Base-by-base conservation (phyloP, 2,329 filamentous ascomycete species). In the Piedraia hortae region DNA sequence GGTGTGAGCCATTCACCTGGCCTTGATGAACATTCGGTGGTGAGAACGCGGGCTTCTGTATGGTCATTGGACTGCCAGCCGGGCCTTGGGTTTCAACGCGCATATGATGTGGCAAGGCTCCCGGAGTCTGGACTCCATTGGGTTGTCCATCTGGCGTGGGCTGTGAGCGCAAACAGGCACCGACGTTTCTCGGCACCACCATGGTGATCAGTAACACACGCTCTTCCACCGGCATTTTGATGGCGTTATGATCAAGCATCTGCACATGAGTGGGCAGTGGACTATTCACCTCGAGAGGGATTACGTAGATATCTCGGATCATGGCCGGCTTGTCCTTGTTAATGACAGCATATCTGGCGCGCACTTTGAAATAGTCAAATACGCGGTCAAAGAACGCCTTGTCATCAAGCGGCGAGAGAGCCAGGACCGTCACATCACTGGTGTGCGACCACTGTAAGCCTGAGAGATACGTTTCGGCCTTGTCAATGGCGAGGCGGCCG, bases 401-500 rank as follows among this genome's bases (percentile, higher is more conserved):
- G 4, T 65, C 54, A 11, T 68, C 62, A 1, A 65, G 59, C 2
- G 59, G 52, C 10, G 58, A 59, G 15, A 93, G 48, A 19, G 65
- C 63, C 10, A 88, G 61, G 11, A 93, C 72, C 1, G 77, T 60
- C 4, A 97, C 65, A 37, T 93, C 85, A 2, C 74, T 80, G 22
- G 66, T 66, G 23, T 62, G 60, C 39, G 71, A 82, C 43, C 74
- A 88, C 7, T 77, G 65, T 28, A 93, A 54, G 22, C 75, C 67
- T 39, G 77, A 85, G 1, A 97, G 64, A 37, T 97, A 97, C 28
- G 88, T 75, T 25, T 78, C 77, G 6, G 82, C 85, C 31, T 70
- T 71, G 27, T 70, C 59, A 33, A 75, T 65, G 22, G 73, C 63
- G 27, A 97, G 85, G 10, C 85, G 64, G 1, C 74, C 75, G 21